These are phyloP conservation scores for Aspergillus novofumigatus DNA, from an alignment of 2,329 filamentous ascomycete genomes.

Conservation along the genomic window DNA sequence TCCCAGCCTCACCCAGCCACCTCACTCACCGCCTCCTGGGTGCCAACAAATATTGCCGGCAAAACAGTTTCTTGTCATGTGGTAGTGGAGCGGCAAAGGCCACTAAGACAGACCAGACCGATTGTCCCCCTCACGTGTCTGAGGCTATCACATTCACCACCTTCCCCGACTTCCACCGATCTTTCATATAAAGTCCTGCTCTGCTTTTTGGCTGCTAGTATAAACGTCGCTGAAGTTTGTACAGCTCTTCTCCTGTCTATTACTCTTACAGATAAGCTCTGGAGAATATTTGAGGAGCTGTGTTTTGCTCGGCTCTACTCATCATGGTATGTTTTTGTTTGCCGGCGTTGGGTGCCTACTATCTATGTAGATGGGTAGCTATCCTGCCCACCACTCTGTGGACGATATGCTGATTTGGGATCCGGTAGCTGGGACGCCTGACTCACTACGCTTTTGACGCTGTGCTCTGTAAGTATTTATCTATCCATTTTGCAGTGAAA, in stretches of 20 bases:
- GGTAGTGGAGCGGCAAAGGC: not conserved
- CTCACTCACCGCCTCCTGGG: slow-evolving; percentile 7
- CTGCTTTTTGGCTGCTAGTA: not conserved
- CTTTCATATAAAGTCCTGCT: not conserved
- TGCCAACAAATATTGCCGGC: not conserved
- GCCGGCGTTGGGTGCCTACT: not conserved
- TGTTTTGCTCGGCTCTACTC: not conserved
- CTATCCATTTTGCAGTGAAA: not conserved
- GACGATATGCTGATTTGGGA: slow-evolving; percentile 46
- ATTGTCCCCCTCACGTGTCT: slow-evolving; percentile 7
- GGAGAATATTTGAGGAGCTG: not conserved
- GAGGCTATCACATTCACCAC: not conserved
- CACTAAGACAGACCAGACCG: not conserved
- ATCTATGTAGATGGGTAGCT: not conserved
- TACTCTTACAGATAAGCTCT: not conserved
- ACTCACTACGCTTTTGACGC: slow-evolving; percentile 96
- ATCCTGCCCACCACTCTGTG: no score
- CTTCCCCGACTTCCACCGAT: not conserved
- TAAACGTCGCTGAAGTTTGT: not conserved
- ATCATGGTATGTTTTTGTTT: not conserved
- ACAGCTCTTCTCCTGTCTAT: not conserved
- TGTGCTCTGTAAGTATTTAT: slow-evolving; percentile 67
- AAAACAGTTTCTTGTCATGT: slow-evolving; percentile 10
- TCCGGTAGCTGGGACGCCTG: slow-evolving; percentile 80
- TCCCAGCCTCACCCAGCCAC: slow-evolving; percentile 5